Conservation (phyloP, 176 grass and related monocot genomes). For the Carex pumila region DNA sequence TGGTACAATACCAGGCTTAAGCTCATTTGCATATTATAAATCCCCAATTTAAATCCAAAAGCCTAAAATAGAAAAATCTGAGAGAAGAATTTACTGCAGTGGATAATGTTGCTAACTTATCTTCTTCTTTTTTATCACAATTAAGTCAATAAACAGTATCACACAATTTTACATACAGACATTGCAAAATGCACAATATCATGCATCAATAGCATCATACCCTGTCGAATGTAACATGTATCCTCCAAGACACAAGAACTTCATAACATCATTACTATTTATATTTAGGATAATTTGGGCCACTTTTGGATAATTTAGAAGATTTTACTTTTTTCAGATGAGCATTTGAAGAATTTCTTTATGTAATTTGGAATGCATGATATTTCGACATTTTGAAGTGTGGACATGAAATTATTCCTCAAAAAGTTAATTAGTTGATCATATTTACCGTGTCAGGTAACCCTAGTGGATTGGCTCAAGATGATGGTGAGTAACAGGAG, state of each 20-base stretch:
- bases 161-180: neutral
- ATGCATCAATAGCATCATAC: neutral
- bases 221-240: neutral
- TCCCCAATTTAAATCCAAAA: neutral
- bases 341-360: neutral
- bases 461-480: constrained; percentile 98
- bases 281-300: neutral
- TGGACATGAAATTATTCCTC: neutral
- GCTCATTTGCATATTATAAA: neutral
- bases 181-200: neutral
- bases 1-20: neutral
- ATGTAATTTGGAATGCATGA: neutral
- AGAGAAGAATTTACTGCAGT: neutral
- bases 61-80: neutral
- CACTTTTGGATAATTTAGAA: neutral
- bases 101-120: neutral
- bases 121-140: neutral
- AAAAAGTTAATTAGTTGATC: neutral
- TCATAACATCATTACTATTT: neutral
- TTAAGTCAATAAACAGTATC: neutral
- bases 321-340: neutral
- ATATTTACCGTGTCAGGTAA: constrained; percentile 41
- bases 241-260: neutral
- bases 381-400: neutral
- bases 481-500: constrained; percentile 94